Percentiles rank a stretch among this genome's conserved stretches.
phyloP scores from a whole-genome alignment of 306 rosid species.

The Cicer yamashitae region DNA sequence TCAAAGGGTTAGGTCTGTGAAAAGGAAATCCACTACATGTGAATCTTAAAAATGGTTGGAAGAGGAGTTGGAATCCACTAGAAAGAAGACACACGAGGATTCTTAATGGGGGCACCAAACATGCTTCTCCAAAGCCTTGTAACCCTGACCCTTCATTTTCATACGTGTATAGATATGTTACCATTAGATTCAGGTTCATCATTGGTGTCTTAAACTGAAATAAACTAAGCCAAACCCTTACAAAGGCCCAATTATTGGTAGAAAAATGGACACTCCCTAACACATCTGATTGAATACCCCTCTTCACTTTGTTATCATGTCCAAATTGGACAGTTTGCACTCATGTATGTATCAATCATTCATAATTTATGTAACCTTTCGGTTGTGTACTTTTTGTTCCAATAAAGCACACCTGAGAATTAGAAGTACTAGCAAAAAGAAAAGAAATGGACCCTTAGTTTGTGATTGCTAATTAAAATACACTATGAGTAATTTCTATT shows the following conservation, averaged over 20 bases:
- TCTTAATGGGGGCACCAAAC: conserved; percentile 63
- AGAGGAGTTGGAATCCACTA: conserved; percentile 99
- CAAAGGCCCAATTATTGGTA: conserved; percentile 63
- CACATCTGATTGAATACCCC: conserved; percentile 34
- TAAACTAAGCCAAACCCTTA: conserved; percentile 39
- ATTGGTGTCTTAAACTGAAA: conserved; percentile 56
- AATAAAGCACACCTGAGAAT: conserved; percentile 46
- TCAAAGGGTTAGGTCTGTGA: conserved; percentile 75
- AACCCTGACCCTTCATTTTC: conserved; percentile 46
- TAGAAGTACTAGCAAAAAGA: background rate
- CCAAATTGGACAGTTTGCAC: conserved; percentile 42
- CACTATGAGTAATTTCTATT: background rate
- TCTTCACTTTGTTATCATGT: conserved; percentile 35
- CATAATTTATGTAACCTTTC: conserved; percentile 10
- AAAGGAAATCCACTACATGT: conserved; percentile 85
- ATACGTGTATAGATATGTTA: conserved; percentile 68
- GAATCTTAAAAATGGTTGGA: conserved; percentile 66
- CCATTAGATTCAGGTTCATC: conserved; percentile 60
- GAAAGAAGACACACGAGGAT: conserved; percentile 55
- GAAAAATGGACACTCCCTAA: conserved; percentile 34
- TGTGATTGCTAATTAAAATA: conserved; percentile 9
- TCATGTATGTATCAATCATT: conserved; percentile 36
- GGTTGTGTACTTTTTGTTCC: conserved; percentile 43
- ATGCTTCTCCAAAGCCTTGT: conserved; percentile 47
- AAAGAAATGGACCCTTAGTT: conserved; percentile 31